Conservation (phyloP, 2,329 filamentous ascomycete genomes). For the Penicillium rolfsii region DNA sequence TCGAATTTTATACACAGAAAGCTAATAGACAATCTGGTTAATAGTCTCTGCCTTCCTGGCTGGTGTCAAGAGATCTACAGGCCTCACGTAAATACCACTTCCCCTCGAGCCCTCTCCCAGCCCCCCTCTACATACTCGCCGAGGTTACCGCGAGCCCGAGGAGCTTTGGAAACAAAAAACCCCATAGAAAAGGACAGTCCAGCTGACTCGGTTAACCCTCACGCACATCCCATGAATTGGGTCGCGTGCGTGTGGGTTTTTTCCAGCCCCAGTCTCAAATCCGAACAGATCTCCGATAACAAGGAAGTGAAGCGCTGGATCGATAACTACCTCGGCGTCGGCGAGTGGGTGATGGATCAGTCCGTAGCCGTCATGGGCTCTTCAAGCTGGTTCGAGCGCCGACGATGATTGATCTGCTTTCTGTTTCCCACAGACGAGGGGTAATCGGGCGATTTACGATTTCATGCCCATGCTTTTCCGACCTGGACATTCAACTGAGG, state of each 20-base stretch:
- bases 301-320: conserved; percentile 86
- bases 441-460: neutral
- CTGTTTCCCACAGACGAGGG: neutral
- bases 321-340: conserved; percentile 88
- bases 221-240: conserved; percentile 31
- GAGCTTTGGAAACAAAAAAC: neutral
- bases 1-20: neutral
- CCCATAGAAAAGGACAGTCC: conserved; percentile 1
- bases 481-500: conserved; percentile 4
- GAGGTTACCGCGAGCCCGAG: neutral
- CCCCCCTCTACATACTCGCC: conserved; percentile 4
- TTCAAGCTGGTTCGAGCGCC: conserved; percentile 89
- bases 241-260: conserved; percentile 38
- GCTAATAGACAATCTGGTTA: conserved; percentile 14
- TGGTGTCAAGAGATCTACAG: conserved; percentile 95
- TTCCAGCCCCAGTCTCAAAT: conserved; percentile 73
- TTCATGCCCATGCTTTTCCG: neutral
- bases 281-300: conserved; percentile 80
- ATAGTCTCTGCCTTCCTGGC: conserved; percentile 93
- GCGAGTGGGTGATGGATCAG: conserved; percentile 98
- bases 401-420: conserved; percentile 61
- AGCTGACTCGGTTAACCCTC: conserved; percentile 35
- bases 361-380: conserved; percentile 88
- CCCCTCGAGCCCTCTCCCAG: conserved; percentile 23
- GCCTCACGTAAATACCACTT: conserved; percentile 80